Evolutionary conservation across 139 green algal species (phyloP), one percentile per base, ranked within the genome.

Genomic region (Picochlorum sp.): DNA sequence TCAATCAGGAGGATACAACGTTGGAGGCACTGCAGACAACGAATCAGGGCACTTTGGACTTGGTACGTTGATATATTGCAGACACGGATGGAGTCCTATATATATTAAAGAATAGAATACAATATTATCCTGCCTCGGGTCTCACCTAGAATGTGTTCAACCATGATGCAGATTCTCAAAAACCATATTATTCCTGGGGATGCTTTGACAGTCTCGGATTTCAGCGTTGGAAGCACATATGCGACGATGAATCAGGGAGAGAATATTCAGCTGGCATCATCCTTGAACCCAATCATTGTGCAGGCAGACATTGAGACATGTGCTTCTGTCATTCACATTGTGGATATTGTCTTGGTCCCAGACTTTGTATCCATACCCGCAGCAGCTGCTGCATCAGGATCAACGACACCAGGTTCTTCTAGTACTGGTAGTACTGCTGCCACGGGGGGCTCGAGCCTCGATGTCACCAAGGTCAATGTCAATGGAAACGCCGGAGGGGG

Each of bases 161-260:
- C 28, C 4, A 30, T 41, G 34, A 26, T 24, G 15, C 24, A 38
- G 14, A 56, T 66, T 45, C 11, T 66, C 13, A n/a, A 23, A 21
- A 66, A 66, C 41, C 61, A 66, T 20, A 58, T 66, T 44, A 10
- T 66, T 18, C 32, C 34, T 14, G 32, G 34, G 2, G 47, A 32
- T 56, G 34, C 15, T 13, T 6, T 66, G 10, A n/a, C 24, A 56
- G 61, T 14, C n/a, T 20, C 23, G 21, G 14, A 66, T 23, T 24
- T 66, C 14, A 13, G 0, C 14, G 6, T 66, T 20, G 37, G 37
- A 20, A 21, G 21, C 4, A 24, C 61, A 49, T 66, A 44, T 52
- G 6, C 34, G 10, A 66, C 61, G 6, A 15, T 57, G 4, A 66
- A 66, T 3, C 13, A 46, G 15, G 32, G 32, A 26, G 15, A 66